phyloP scores from a whole-genome alignment of 768 basidiomycete species.

The Tricholomella constricta region DNA sequence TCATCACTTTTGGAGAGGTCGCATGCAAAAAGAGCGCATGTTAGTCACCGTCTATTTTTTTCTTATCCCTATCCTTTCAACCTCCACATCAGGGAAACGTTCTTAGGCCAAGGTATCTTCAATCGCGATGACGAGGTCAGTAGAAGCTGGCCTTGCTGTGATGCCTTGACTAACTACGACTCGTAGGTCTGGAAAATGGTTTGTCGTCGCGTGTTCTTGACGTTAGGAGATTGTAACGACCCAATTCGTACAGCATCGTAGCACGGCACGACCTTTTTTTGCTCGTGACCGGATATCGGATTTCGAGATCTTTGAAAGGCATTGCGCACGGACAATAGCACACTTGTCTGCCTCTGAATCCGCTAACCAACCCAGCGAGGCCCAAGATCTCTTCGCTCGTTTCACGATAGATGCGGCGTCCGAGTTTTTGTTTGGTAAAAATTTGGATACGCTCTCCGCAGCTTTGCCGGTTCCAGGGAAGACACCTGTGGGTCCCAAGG shows the following conservation, averaged over 20 bases:
- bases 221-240: not conserved
- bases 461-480: conserved; percentile 52
- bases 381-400: conserved; percentile 67
- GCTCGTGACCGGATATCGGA: conserved; percentile 71
- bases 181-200: conserved; percentile 66
- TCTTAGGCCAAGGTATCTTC: conserved; percentile 78
- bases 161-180: not conserved
- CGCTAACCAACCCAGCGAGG: conserved; percentile 50
- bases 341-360: conserved; percentile 45
- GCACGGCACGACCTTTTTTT: conserved; percentile 72
- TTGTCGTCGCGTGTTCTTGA: conserved; percentile 8
- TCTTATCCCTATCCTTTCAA: not conserved
- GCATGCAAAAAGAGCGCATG: conserved; percentile 66
- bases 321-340: conserved; percentile 48
- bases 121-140: conserved; percentile 73
- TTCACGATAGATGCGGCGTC: conserved; percentile 74
- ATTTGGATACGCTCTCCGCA: conserved; percentile 59
- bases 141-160: not conserved
- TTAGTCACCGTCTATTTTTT: conserved; percentile 31
- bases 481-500: conserved; percentile 53
- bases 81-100: conserved; percentile 44
- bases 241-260: conserved; percentile 51
- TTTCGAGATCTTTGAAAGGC: conserved; percentile 65
- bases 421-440: conserved; percentile 71
- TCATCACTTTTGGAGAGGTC: conserved; percentile 66